A percentile compares a stretch with the other conserved stretches of the same genome.
phyloP scores from a whole-genome alignment of 306 rosid species.

The Trifolium dubium region DNA sequence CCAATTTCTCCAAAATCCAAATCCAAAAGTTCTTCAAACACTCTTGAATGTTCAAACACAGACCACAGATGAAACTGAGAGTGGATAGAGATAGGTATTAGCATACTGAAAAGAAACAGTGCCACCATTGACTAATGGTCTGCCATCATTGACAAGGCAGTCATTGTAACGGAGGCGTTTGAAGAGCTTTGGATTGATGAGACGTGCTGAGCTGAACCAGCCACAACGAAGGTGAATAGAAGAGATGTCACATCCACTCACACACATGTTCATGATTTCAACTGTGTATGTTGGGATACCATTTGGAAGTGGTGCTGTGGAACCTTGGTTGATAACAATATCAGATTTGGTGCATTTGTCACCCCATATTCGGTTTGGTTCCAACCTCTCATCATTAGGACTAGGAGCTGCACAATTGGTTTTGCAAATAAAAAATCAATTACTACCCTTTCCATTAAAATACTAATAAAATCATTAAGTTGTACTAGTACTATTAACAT shows the following conservation, averaged over 20 bases:
- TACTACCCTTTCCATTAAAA: not conserved
- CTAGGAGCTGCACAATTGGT: slow-evolving; percentile 28
- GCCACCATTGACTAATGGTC: slow-evolving; percentile 63
- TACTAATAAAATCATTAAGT: too few species aligned
- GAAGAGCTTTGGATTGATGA: slow-evolving; percentile 80
- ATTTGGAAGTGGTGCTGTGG: slow-evolving; percentile 74
- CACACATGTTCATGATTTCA: slow-evolving; percentile 74
- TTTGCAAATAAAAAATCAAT: not conserved
- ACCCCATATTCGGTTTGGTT: slow-evolving; percentile 77
- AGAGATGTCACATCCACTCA: slow-evolving; percentile 72
- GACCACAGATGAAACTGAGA: slow-evolving; percentile 64
- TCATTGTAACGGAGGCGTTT: slow-evolving; percentile 78
- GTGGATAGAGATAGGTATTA: slow-evolving; percentile 70
- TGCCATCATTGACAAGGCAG: slow-evolving; percentile 85
- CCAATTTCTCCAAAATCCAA: slow-evolving; percentile 13
- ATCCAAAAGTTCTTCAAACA: not conserved
- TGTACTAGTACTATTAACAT: too few species aligned
- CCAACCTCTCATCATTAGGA: slow-evolving; percentile 36
- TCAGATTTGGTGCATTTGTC: slow-evolving; percentile 72
- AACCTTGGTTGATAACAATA: slow-evolving; percentile 75
- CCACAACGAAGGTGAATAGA: slow-evolving; percentile 77
- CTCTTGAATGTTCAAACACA: slow-evolving; percentile 38
- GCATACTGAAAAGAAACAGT: slow-evolving; percentile 78
- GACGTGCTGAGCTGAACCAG: slow-evolving; percentile 90
- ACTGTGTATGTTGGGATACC: slow-evolving; percentile 90